These are phyloP conservation scores for Yarrowia keelungensis DNA, from an alignment of 805 yeast species.

Conservation along the genomic window DNA sequence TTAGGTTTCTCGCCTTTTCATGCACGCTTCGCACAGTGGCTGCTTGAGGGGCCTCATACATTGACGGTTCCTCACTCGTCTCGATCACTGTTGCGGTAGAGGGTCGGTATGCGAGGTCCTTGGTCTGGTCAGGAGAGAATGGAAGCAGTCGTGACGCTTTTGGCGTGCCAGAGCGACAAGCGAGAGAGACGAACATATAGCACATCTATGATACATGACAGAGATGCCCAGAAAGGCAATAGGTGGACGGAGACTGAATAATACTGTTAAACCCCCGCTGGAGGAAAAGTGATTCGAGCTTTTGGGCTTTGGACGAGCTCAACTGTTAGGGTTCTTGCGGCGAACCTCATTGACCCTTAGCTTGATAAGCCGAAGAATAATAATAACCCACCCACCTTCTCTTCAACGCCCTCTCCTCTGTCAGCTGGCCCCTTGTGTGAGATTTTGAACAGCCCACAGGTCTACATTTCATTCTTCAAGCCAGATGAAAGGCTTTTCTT, in stretches of 20 bases:
- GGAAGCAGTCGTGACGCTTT: not conserved
- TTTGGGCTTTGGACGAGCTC: not conserved
- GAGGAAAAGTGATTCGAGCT: too few species aligned
- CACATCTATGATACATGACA: not conserved
- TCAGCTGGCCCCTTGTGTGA: too few species aligned
- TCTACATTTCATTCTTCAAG: too few species aligned
- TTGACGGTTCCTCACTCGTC: not conserved
- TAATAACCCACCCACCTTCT: not conserved
- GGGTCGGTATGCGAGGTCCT: too few species aligned
- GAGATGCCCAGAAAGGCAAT: not conserved
- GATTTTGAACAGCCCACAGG: too few species aligned
- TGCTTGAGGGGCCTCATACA: not conserved
- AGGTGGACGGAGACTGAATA: not conserved
- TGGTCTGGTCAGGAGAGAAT: too few species aligned
- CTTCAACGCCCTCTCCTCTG: too few species aligned
- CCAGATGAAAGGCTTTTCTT: too few species aligned
- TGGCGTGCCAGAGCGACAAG: not conserved
- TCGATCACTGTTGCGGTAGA: not conserved
- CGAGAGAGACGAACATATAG: not conserved
- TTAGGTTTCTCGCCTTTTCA: not conserved
- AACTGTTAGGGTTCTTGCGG: not conserved
- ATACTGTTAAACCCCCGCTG: not conserved
- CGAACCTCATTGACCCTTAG: not conserved
- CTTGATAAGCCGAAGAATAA: not conserved
- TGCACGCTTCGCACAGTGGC: not conserved